A percentile compares a stretch with the other conserved stretches of the same genome.
These are phyloP conservation scores for Potentilla sterilis DNA, from an alignment of 306 rosid species.

Conservation along the genomic window DNA sequence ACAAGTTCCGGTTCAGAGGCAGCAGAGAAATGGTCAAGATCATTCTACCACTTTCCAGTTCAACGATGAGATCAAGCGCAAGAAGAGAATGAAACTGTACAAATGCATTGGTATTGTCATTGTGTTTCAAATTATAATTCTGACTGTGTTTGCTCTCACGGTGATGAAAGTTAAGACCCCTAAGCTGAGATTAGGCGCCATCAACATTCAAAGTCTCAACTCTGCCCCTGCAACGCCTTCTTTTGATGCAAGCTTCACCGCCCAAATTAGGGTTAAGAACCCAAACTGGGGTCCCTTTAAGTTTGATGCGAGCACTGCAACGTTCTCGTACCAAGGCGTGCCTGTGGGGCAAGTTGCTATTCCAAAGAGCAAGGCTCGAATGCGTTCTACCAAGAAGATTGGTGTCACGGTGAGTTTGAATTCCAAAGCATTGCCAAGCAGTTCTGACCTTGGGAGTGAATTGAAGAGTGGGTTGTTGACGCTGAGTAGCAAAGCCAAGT, in stretches of 20 bases:
- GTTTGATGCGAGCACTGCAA: constrained; percentile 4
- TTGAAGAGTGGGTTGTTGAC: constrained; percentile 7
- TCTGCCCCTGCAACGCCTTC: neutral
- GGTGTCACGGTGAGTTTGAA: constrained; percentile 8
- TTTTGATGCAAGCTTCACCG: constrained; percentile 11
- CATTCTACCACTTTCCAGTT: neutral
- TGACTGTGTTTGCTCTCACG: constrained; percentile 8
- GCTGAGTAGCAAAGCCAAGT: neutral
- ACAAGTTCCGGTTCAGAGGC: neutral
- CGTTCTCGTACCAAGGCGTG: constrained; percentile 5
- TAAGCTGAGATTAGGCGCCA: constrained; percentile 21
- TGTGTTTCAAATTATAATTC: constrained; percentile 22
- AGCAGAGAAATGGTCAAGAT: neutral
- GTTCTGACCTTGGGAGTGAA: constrained; percentile 12
- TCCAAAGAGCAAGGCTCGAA: constrained; percentile 11
- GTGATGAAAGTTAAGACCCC: constrained; percentile 32
- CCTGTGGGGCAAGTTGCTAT: constrained; percentile 4
- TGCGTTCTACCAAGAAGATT: constrained; percentile 24
- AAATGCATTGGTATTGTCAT: constrained; percentile 10
- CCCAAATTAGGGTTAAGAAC: constrained; percentile 18
- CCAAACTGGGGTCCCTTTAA: constrained; percentile 22
- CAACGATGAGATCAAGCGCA: constrained; percentile 3
- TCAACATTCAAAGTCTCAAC: neutral
- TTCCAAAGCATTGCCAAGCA: neutral
- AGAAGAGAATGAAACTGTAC: constrained; percentile 15